These are phyloP conservation scores for Umbelopsis isabellina DNA, from an alignment of 192 early-diverging fungal genomes.

Conservation along the genomic window DNA sequence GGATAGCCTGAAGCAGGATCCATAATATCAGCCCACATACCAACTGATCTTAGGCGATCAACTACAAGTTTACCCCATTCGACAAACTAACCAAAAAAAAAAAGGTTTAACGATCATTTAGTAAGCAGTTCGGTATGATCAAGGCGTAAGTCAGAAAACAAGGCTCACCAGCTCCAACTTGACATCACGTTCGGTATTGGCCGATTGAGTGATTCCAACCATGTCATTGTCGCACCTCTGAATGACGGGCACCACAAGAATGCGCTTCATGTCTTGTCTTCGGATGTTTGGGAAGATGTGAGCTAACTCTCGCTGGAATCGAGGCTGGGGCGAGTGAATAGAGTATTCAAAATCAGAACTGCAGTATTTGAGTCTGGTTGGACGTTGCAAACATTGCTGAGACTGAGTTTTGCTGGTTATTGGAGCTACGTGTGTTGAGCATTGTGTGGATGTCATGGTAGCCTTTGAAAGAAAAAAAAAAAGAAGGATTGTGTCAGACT, in stretches of 20 bases:
- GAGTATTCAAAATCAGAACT: slow-evolving; percentile 50
- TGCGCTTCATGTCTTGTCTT: slow-evolving; percentile 43
- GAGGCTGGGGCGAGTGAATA: slow-evolving; percentile 47
- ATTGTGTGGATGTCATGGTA: slow-evolving; percentile 10
- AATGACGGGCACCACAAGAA: slow-evolving; percentile 83
- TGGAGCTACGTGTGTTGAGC: background rate
- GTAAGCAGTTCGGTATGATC: background rate
- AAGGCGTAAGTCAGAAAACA: background rate
- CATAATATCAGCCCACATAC: slow-evolving; percentile 89
- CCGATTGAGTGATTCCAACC: slow-evolving; percentile 68
- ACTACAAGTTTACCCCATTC: slow-evolving; percentile 68
- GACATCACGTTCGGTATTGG: slow-evolving; percentile 81
- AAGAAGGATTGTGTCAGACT: background rate
- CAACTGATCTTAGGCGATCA: slow-evolving; percentile 51
- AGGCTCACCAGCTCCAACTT: slow-evolving; percentile 72
- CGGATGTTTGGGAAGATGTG: slow-evolving; percentile 63
- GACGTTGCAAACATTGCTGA: slow-evolving; percentile 18
- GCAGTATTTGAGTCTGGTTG: slow-evolving; percentile 27
- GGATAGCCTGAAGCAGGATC: slow-evolving; percentile 91
- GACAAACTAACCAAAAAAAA: slow-evolving; percentile 59
- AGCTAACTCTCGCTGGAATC: slow-evolving; percentile 68
- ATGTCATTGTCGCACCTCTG: slow-evolving; percentile 77
- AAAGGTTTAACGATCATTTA: slow-evolving; percentile 15
- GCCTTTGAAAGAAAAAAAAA: background rate
- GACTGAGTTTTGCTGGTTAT: background rate